These are phyloP conservation scores for Mallotus repandus DNA, from an alignment of 441 rosid genomes.

Conservation along the genomic window DNA sequence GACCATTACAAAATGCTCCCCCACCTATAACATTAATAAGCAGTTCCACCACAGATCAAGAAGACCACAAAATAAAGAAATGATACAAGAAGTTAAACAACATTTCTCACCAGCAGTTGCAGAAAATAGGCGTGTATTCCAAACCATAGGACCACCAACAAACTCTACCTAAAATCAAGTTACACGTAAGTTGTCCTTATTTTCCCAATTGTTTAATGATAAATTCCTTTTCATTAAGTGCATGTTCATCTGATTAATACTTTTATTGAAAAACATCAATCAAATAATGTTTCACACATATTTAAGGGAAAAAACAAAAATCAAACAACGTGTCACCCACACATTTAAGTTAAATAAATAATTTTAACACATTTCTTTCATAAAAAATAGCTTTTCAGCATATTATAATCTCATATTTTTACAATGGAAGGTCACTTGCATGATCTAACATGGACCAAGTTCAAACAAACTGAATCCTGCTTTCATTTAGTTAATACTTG, in stretches of 20 bases:
- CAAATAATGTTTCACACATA: background rate
- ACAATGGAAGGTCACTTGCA: background rate
- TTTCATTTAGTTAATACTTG: background rate
- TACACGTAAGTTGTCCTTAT: conserved; percentile 12
- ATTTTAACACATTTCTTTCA: background rate
- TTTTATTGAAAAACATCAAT: background rate
- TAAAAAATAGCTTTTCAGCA: background rate
- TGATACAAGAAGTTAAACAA: background rate
- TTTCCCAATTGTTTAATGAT: background rate
- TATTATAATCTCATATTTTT: background rate
- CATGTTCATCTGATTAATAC: background rate
- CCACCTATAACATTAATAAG: conserved; percentile 54
- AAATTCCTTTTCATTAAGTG: background rate
- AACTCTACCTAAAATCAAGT: conserved; percentile 69
- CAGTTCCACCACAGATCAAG: conserved; percentile 19
- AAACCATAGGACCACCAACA: conserved; percentile 96
- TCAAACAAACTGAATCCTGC: background rate
- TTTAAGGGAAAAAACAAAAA: background rate
- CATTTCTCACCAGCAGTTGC: conserved; percentile 73
- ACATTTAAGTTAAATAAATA: background rate
- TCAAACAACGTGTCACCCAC: background rate
- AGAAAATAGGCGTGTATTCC: conserved; percentile 85
- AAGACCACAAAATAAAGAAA: conserved; percentile 8
- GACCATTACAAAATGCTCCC: conserved; percentile 93
- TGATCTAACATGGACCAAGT: background rate